Conservation (phyloP, 768 basidiomycete species). For the Suillus tomentosus region DNA sequence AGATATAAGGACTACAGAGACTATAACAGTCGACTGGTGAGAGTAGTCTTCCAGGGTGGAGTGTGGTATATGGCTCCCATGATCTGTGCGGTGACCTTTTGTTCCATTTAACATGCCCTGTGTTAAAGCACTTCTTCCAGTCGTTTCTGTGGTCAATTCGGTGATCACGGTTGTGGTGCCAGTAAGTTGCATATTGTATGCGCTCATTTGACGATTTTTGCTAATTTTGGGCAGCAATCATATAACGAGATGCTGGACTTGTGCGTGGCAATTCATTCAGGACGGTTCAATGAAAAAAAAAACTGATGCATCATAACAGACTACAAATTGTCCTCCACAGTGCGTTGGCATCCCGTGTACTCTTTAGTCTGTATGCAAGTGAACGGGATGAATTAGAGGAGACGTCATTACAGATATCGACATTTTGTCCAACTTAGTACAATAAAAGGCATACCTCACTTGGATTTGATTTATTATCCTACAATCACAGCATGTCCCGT, state of each 20-base stretch:
- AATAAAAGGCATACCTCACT: neutral
- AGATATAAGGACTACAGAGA: constrained; percentile 2
- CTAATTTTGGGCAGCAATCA: neutral
- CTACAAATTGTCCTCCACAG: constrained; percentile 3
- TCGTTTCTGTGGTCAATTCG: neutral
- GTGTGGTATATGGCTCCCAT: neutral
- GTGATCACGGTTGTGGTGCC: neutral
- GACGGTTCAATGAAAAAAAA: neutral
- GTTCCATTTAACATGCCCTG: neutral
- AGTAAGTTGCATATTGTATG: neutral
- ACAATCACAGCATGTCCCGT: neutral
- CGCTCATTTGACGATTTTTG: neutral
- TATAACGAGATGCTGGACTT: neutral
- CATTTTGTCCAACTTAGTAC: neutral
- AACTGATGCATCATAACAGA: neutral
- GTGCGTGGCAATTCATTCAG: neutral
- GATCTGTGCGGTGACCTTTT: neutral
- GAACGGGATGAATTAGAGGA: neutral
- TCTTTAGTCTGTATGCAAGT: neutral
- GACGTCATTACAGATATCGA: neutral
- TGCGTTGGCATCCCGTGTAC: constrained; percentile 1
- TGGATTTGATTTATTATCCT: neutral
- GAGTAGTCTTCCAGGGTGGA: neutral
- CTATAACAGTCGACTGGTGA: neutral
- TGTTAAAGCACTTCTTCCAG: neutral